These are phyloP conservation scores for Pyrenophora graminea DNA, from an alignment of 2,329 filamentous ascomycete species.

Conservation along the genomic window DNA sequence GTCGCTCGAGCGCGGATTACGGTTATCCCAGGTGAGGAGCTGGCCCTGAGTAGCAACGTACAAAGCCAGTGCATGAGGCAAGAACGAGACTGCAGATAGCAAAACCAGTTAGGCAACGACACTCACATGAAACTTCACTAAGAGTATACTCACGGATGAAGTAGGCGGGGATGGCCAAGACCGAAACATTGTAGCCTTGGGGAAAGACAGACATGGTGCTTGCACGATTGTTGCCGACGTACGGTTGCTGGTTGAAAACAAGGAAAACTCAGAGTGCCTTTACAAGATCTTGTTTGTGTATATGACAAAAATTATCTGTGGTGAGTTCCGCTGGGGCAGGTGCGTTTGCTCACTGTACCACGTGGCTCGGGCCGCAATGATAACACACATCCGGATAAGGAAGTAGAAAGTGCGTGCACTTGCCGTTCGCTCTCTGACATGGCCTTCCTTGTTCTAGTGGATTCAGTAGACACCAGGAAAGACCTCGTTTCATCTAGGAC, in stretches of 20 bases:
- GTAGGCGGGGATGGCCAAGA: slow-evolving; percentile 53
- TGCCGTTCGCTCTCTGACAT: too few species aligned
- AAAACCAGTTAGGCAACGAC: not conserved
- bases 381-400: not conserved
- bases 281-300: too few species aligned
- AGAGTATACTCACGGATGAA: slow-evolving; percentile 31
- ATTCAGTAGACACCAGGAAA: too few species aligned
- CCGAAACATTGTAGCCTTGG: slow-evolving; percentile 44
- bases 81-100: slow-evolving; percentile 37
- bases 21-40: slow-evolving; percentile 48
- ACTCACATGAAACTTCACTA: not conserved
- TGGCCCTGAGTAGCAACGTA: slow-evolving; percentile 45
- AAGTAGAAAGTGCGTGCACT: too few species aligned
- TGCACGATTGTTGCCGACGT: not conserved
- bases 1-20: slow-evolving; percentile 48
- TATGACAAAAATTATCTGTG: too few species aligned
- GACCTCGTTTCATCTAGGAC: too few species aligned
- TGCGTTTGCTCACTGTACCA: too few species aligned
- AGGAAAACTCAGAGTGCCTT: too few species aligned
- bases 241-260: not conserved
- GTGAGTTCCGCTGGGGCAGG: too few species aligned
- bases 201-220: slow-evolving; percentile 23
- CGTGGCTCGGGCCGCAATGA: not conserved
- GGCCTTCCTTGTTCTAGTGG: too few species aligned
- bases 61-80: slow-evolving; percentile 49